Evolutionary conservation across 192 early-diverging fungal species (phyloP), one percentile per base, ranked within the genome.

Genomic region (Kappamyces sp.): DNA sequence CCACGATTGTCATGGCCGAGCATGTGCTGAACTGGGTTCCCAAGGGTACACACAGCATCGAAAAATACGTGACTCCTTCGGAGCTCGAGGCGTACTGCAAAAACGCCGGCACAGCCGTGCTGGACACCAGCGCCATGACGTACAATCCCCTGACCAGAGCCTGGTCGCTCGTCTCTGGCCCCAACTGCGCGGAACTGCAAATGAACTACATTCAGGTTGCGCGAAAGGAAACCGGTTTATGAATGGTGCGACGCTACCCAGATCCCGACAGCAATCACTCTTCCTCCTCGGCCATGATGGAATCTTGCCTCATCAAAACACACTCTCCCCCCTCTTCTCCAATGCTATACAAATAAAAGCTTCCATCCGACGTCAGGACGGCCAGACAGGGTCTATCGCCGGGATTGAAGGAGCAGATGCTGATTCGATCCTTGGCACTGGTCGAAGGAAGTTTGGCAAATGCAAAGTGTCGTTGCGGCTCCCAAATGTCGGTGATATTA

Each of bases 401-500:
- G 47, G 11, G 57, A n/a, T 61, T 61, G 2, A 81, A 14, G 11
- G 75, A 70, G 45, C 71, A 74, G 41, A 78, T 77, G 65, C 72
- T 81, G 30, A 47, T 61, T 1, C 48, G 11, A 7, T 62, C 65
- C 61, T 79, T 78, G 8, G 35, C 58, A n/a, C n/a, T n/a, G n/a
- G n/a, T n/a, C 12, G 66, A 48, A 12, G 94, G 94, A 29, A 97
- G 68, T 68, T 92, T 94, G 30, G 93, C 80, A 55, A 86, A 89
- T 5, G 91, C 93, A 75, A 96, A 99, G 67, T 99, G 91, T 5
- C 96, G 77, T 47, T 87, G 74, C 3, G 94, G 94, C 70, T 97
- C 94, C 87, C 88, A 96, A 50, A 97, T 91, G 55, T 96, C 92
- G 2, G 93, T 91, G 15, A 79, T 54, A 39, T 76, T 74, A 59